Conservation (phyloP, 2,329 filamentous ascomycete genomes). For the Thielaviopsis punctulata region DNA sequence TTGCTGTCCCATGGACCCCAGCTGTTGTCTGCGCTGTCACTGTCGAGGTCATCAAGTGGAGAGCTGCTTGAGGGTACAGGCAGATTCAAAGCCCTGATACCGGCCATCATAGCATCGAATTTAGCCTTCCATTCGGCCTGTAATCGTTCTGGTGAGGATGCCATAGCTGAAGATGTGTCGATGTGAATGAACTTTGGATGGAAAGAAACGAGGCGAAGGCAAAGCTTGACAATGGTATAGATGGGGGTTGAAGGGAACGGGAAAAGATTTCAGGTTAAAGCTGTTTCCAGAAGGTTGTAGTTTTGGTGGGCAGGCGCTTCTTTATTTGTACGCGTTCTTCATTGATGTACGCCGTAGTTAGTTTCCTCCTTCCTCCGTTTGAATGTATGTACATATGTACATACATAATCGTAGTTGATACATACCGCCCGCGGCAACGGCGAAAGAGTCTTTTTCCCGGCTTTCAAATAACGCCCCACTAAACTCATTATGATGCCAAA, state of each 20-base stretch:
- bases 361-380: too few species aligned
- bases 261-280: too few species aligned
- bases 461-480: background rate
- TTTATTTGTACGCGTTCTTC: too few species aligned
- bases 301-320: too few species aligned
- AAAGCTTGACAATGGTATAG: too few species aligned
- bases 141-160: background rate
- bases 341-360: too few species aligned
- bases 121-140: constrained; percentile 59
- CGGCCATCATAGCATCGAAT: constrained; percentile 69
- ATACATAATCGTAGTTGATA: background rate
- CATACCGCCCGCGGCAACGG: background rate
- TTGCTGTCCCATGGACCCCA: constrained; percentile 39
- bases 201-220: too few species aligned
- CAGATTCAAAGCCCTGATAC: constrained; percentile 56
- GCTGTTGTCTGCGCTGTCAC: constrained; percentile 38
- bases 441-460: background rate
- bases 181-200: too few species aligned
- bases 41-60: constrained; percentile 18
- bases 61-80: constrained; percentile 22
- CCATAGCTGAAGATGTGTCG: background rate
- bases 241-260: too few species aligned
- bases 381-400: too few species aligned
- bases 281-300: too few species aligned
- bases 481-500: constrained; percentile 2